phyloP scores from a whole-genome alignment of 805 yeast species.

The Candida qinlingensis region DNA sequence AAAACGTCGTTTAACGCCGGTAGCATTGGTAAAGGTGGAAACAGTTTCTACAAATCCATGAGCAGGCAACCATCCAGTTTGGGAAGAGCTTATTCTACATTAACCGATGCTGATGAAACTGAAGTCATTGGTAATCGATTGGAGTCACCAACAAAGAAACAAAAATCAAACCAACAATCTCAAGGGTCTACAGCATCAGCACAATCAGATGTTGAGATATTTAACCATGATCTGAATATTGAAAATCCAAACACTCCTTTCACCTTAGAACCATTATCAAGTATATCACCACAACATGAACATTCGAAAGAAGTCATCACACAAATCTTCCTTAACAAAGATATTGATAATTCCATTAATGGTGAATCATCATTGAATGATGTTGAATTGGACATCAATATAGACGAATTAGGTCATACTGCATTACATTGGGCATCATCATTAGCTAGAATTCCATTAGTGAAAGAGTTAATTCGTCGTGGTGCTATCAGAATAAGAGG shows the following conservation, averaged over 20 bases:
- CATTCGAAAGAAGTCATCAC: slow-evolving; percentile 41
- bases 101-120: slow-evolving; percentile 30
- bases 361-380: slow-evolving; percentile 23
- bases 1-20: slow-evolving; percentile 8
- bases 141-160: slow-evolving; percentile 36
- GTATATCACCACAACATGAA: slow-evolving; percentile 28
- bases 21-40: slow-evolving; percentile 5
- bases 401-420: slow-evolving; percentile 91
- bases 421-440: slow-evolving; percentile 96
- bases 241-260: slow-evolving; percentile 43
- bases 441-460: slow-evolving; percentile 69
- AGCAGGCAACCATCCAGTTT: slow-evolving; percentile 21
- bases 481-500: slow-evolving; percentile 70
- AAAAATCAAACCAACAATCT: slow-evolving; percentile 13
- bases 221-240: slow-evolving; percentile 32
- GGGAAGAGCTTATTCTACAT: slow-evolving; percentile 24
- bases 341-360: slow-evolving; percentile 27
- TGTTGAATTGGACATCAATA: slow-evolving; percentile 72
- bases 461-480: slow-evolving; percentile 57
- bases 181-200: not conserved
- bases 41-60: slow-evolving; percentile 14
- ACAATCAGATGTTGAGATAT: slow-evolving; percentile 20
- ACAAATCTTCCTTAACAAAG: slow-evolving; percentile 44
- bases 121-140: slow-evolving; percentile 8
- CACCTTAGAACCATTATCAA: slow-evolving; percentile 42